Percentiles rank a stretch among this genome's conserved stretches.
Evolutionary conservation across 2,329 filamentous ascomycete genomes (phyloP).

Genomic region (Mycosphaerella sp.): DNA sequence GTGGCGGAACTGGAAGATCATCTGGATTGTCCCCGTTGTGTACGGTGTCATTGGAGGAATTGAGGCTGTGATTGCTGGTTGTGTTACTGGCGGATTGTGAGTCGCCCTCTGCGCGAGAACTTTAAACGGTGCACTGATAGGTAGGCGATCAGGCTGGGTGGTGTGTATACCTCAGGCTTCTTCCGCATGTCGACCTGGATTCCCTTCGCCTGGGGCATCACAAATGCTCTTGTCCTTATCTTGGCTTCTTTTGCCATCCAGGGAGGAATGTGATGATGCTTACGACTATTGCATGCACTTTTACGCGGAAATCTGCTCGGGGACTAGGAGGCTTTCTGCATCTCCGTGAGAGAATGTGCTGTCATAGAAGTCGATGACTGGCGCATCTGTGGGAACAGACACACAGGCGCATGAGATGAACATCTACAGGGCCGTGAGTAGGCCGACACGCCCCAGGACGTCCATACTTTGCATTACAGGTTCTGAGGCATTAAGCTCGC

Average conservation of each 20-base stretch:
- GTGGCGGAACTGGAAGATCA: constrained; percentile 48
- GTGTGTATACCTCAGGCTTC: constrained; percentile 73
- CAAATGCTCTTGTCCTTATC: constrained; percentile 75
- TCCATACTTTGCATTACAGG: no score
- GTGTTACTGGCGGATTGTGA: constrained; percentile 72
- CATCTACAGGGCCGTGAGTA: no score
- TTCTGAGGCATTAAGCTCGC: not conserved
- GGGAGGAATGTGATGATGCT: constrained; percentile 61
- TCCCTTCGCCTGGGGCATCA: constrained; percentile 78
- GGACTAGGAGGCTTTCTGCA: no score
- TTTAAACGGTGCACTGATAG: not conserved
- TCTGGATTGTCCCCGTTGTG: constrained; percentile 67
- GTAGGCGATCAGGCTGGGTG: constrained; percentile 55
- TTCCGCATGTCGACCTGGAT: constrained; percentile 95
- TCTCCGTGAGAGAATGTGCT: no score
- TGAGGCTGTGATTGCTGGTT: constrained; percentile 74
- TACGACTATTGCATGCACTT: no score
- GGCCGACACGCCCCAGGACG: no score
- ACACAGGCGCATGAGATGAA: no score
- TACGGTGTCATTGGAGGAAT: constrained; percentile 66
- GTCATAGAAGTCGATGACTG: no score
- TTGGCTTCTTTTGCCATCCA: constrained; percentile 91
- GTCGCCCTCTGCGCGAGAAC: constrained; percentile 29
- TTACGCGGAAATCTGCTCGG: no score
- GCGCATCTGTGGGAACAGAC: no score